Percentiles rank a stretch among this genome's conserved stretches.
Evolutionary conservation across 768 basidiomycete genomes (phyloP).

Genomic region (Heimioporus sp.): DNA sequence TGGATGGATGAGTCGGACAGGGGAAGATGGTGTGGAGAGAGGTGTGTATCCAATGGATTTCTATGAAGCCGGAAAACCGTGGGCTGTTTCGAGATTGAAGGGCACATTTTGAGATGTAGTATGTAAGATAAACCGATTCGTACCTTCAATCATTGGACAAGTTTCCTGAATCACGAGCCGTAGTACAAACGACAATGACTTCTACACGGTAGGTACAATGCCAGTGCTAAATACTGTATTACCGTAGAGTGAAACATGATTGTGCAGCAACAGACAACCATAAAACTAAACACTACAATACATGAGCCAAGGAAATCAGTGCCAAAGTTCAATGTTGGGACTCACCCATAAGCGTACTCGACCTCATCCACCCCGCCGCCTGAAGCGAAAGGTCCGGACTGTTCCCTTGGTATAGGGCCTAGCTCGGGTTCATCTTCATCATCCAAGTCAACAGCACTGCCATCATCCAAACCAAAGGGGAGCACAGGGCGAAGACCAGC

Average conservation of each 20-base stretch:
- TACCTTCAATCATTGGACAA: neutral
- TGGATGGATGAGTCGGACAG: slow-evolving; percentile 61
- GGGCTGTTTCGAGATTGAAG: slow-evolving; percentile 65
- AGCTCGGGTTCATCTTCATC: slow-evolving; percentile 72
- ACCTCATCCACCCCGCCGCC: slow-evolving; percentile 89
- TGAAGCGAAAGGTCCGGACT: slow-evolving; percentile 68
- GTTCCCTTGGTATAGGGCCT: slow-evolving; percentile 75
- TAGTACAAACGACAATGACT: too few species aligned
- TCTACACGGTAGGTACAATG: too few species aligned
- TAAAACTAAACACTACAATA: slow-evolving; percentile 20
- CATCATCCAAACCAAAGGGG: slow-evolving; percentile 75
- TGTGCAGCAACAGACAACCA: too few species aligned
- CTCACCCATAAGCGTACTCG: slow-evolving; percentile 84
- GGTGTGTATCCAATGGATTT: slow-evolving; percentile 93
- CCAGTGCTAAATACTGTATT: too few species aligned
- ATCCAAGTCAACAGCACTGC: slow-evolving; percentile 66
- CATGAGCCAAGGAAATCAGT: slow-evolving; percentile 8
- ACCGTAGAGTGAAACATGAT: too few species aligned
- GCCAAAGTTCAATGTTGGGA: slow-evolving; percentile 7
- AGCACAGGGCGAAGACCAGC: slow-evolving; percentile 80
- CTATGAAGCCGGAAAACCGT: slow-evolving; percentile 77
- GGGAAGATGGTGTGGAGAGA: slow-evolving; percentile 15
- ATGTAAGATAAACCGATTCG: neutral
- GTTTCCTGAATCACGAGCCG: too few species aligned
- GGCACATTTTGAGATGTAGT: slow-evolving; percentile 39